A percentile compares a stretch with the other conserved stretches of the same genome.
Conservation (phyloP, 495 filamentous ascomycete species). For the Talaromyces liani region DNA sequence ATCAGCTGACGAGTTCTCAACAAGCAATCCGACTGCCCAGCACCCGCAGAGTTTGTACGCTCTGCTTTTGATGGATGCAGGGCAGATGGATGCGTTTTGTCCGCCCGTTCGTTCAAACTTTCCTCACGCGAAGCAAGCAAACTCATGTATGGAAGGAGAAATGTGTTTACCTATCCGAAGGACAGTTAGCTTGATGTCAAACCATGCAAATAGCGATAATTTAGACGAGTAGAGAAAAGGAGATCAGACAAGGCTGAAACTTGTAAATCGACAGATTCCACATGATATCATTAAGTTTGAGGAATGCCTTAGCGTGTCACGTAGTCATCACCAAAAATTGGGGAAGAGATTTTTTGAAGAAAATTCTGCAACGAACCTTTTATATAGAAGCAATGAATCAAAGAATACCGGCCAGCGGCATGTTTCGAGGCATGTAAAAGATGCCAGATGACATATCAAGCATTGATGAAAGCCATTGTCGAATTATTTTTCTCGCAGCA, state of each 20-base stretch:
- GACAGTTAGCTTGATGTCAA: conserved; percentile 33
- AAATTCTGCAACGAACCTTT: conserved; percentile 26
- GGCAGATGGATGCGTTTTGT: conserved; percentile 72
- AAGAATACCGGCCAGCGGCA: background rate
- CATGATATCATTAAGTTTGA: conserved; percentile 84
- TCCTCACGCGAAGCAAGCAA: conserved; percentile 56
- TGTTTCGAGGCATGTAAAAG: background rate
- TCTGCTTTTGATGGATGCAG: conserved; percentile 57
- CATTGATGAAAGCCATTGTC: background rate
- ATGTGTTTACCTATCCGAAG: conserved; percentile 46
- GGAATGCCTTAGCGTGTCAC: conserved; percentile 93
- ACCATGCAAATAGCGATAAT: background rate
- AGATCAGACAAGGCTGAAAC: conserved; percentile 99
- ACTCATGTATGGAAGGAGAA: conserved; percentile 12
- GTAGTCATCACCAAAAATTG: conserved; percentile 68
- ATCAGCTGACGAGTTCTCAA: conserved; percentile 98
- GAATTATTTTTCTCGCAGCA: background rate
- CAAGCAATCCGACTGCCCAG: conserved; percentile 68
- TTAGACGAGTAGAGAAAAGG: background rate
- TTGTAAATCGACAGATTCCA: conserved; percentile 71
- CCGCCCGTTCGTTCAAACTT: conserved; percentile 97
- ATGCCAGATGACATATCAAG: background rate
- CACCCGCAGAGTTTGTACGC: conserved; percentile 85
- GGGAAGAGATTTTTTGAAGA: conserved; percentile 21
- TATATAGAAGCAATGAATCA: background rate